A percentile compares a stretch with the other conserved stretches of the same genome.
These are phyloP conservation scores for Venturia pyrina DNA, from an alignment of 2,329 filamentous ascomycete genomes.

Conservation along the genomic window DNA sequence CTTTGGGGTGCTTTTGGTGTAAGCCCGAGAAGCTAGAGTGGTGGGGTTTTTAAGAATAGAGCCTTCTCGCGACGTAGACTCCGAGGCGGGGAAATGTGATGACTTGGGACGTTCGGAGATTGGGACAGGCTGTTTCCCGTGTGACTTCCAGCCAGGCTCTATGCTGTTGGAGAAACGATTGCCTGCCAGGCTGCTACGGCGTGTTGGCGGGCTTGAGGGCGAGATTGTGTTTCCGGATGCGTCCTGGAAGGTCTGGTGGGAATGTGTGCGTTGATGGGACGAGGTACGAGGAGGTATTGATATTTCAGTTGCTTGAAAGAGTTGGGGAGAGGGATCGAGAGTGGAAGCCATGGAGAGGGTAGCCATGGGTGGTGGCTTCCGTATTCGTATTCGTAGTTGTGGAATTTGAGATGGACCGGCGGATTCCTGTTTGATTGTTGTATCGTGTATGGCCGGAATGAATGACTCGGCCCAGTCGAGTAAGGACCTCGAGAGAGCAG, in stretches of 20 bases:
- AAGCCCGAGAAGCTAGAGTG: not conserved
- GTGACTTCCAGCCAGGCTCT: not conserved
- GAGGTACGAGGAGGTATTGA: not conserved
- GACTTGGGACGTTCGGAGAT: not conserved
- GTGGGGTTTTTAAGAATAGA: not conserved
- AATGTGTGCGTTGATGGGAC: not conserved
- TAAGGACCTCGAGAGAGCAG: not conserved
- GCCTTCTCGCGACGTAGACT: not conserved
- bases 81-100: constrained; percentile 2
- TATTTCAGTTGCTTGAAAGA: not conserved
- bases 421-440: not conserved
- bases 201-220: not conserved
- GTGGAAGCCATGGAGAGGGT: not conserved
- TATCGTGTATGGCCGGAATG: not conserved
- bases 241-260: not conserved
- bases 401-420: not conserved
- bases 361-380: not conserved
- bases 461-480: not conserved
- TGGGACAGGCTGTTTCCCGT: not conserved
- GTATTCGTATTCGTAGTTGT: not conserved
- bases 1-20: not conserved
- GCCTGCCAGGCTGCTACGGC: not conserved
- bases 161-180: not conserved
- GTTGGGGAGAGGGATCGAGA: not conserved
- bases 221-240: not conserved